phyloP scores from a whole-genome alignment of 1,284 basidiomycete species.

The Porodaedalea pini region DNA sequence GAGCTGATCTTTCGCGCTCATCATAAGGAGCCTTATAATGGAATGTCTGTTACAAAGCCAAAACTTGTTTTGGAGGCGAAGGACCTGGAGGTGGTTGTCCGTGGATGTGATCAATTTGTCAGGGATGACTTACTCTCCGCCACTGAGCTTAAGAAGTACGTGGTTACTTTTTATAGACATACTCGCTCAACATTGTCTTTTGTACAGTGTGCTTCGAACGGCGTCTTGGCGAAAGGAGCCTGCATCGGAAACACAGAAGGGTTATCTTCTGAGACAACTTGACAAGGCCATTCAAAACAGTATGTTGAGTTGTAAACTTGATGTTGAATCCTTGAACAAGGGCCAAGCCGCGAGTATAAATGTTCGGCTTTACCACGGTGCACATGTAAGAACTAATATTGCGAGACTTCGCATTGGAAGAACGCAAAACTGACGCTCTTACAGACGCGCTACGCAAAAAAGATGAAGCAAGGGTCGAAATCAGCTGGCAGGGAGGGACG shows the following conservation, averaged over 20 bases:
- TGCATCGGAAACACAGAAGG: constrained; percentile 65
- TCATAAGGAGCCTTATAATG: constrained; percentile 56
- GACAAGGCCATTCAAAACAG: constrained; percentile 30
- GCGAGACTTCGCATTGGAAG: background rate
- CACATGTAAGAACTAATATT: constrained; percentile 51
- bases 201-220: constrained; percentile 53
- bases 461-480: constrained; percentile 31
- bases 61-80: constrained; percentile 52
- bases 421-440: background rate
- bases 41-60: constrained; percentile 46
- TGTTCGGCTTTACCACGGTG: constrained; percentile 73
- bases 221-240: constrained; percentile 73
- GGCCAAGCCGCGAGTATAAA: constrained; percentile 79
- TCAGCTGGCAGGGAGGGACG: constrained; percentile 42
- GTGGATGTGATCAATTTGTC: constrained; percentile 68
- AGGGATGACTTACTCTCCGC: too few species aligned
- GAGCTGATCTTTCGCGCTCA: constrained; percentile 40
- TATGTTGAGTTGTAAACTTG: constrained; percentile 16
- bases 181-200: constrained; percentile 25
- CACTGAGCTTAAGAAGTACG: too few species aligned
- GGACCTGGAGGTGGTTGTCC: constrained; percentile 54
- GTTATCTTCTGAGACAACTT: constrained; percentile 60
- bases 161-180: too few species aligned
- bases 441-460: constrained; percentile 58
- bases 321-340: constrained; percentile 54